Evolutionary conservation across 805 yeast genomes (phyloP), one percentile per base, ranked within the genome.

Genomic region (Grigorovia jiainica): DNA sequence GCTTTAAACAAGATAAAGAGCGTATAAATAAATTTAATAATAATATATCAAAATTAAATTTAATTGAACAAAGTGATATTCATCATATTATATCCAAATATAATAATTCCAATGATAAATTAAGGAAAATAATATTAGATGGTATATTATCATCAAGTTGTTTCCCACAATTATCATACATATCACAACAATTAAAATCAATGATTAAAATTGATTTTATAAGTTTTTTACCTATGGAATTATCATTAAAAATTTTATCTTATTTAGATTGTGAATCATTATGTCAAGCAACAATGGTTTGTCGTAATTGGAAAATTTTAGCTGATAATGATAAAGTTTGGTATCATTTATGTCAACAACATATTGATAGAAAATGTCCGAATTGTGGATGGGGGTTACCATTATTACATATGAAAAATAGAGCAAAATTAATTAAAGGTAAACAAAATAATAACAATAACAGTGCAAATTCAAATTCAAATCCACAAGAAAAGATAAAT

Each of bases 331-430:
- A 92, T 57, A 67, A 94, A 39, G 97, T 92, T 3, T 92, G 98
- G 98, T 92, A 90, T 59, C 89, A 90, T 51, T 82, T 92, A 87
- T 92, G 98, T 58, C 95, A 87, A 59, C 98, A 92, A 64, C 98
- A 92, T 62, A 92, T 92, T 42, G 98, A 92, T 64, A 73, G 95
- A 46, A 92, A 92, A 62, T 92, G 98, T 66, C 95, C 96, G 32
- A 86, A 86, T 57, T 92, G 98, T 66, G 98, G 98, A 13, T 92
- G 98, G 98, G 98, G 98, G 4, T 70, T 92, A 49, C 98, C 98
- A 3, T 66, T 92, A 45, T 75, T 92, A 77, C 95, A 87, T 55
- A 86, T 87, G 78, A 83, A 81, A 58, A 47, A 47, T 29, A 70
- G 82, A 42, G 82, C 81, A 1, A 63, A 83, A 46, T 45, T 36